Conservation (phyloP, 371 early-diverging fungal species). For the Lichtheimia ornata region DNA sequence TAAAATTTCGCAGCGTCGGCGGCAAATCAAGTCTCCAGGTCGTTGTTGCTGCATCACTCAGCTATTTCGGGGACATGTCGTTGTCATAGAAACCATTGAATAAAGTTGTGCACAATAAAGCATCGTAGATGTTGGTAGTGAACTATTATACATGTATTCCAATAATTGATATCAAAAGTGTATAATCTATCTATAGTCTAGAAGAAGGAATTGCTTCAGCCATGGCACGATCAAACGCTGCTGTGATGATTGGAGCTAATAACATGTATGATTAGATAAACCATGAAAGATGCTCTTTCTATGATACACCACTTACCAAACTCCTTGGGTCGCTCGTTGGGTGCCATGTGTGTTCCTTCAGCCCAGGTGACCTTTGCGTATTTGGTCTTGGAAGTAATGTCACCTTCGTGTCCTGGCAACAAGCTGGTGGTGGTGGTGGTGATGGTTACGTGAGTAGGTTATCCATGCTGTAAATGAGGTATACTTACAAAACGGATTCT, state of each 20-base stretch:
- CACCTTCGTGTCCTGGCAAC: background rate
- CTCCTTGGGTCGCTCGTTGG: constrained; percentile 29
- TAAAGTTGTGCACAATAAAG: too few species aligned
- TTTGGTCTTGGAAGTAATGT: constrained; percentile 9
- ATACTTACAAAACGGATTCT: constrained; percentile 21
- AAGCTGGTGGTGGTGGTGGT: constrained; percentile 3
- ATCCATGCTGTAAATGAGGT: too few species aligned
- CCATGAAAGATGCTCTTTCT: too few species aligned
- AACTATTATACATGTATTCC: too few species aligned
- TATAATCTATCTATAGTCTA: background rate
- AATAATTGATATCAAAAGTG: too few species aligned
- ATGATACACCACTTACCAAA: constrained; percentile 4
- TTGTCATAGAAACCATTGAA: too few species aligned
- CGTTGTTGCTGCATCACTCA: too few species aligned
- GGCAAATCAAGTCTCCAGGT: too few species aligned
- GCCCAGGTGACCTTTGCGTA: constrained; percentile 20
- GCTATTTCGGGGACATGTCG: too few species aligned
- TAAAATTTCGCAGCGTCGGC: too few species aligned
- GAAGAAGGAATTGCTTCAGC: background rate
- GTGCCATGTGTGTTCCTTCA: constrained; percentile 42
- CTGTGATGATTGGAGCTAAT: background rate
- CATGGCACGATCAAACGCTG: background rate
- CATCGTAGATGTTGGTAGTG: too few species aligned
- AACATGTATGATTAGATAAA: background rate
- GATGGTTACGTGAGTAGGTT: background rate